Percentiles rank a stretch among this genome's conserved stretches.
These are phyloP conservation scores for Colletotrichum eremochloae DNA, from an alignment of 2,329 filamentous ascomycete genomes.

Conservation along the genomic window DNA sequence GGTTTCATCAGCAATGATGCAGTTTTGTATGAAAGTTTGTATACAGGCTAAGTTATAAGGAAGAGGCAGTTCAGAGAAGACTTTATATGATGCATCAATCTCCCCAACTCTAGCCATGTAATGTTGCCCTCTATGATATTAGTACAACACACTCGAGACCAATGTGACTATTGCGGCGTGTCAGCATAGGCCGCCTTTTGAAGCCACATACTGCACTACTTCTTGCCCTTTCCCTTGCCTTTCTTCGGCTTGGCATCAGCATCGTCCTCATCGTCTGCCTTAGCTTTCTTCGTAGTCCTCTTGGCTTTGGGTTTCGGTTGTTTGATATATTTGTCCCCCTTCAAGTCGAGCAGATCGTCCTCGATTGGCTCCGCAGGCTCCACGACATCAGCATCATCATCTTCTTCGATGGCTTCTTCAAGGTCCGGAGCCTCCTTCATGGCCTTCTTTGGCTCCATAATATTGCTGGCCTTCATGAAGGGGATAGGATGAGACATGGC, in stretches of 20 bases:
- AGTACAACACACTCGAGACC: background rate
- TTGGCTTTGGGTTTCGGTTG: constrained; percentile 80
- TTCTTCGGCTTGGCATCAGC: constrained; percentile 69
- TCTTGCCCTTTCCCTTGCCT: constrained; percentile 65
- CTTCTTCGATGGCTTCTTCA: constrained; percentile 95
- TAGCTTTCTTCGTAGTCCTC: constrained; percentile 53
- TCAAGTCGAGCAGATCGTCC: constrained; percentile 84
- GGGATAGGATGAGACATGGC: constrained; percentile 87
- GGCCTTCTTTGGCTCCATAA: constrained; percentile 78
- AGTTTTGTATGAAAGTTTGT: background rate
- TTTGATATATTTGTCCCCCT: constrained; percentile 97
- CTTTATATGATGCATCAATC: background rate
- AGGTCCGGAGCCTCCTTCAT: constrained; percentile 88
- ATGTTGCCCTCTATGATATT: background rate
- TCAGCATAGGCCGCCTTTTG: background rate
- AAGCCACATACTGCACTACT: constrained; percentile 31
- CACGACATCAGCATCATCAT: constrained; percentile 78
- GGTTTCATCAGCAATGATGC: too few relatives aligned
- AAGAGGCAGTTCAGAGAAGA: background rate
- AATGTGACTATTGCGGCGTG: background rate
- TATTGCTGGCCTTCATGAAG: constrained; percentile 92
- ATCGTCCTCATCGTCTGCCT: constrained; percentile 63
- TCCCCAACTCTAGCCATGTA: background rate
- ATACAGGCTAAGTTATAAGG: background rate
- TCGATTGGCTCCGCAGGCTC: constrained; percentile 74